Base-by-base conservation (phyloP, 2,329 filamentous ascomycete species). In the Aspergillus pseudotamarii region DNA sequence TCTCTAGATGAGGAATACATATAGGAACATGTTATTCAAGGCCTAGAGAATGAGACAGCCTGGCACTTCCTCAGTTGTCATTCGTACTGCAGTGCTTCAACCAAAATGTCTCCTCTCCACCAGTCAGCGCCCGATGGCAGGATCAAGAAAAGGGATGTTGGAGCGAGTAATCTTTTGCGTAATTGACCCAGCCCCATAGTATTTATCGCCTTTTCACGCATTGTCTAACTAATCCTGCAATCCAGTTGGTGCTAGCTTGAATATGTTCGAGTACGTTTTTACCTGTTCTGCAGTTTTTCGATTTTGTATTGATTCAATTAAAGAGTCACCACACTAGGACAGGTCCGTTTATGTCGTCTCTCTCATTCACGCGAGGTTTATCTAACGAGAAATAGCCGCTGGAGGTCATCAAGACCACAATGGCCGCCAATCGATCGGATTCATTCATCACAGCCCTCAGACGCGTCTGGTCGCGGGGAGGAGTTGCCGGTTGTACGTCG, bases 281-380 rank as follows among this genome's bases (percentile, higher is more conserved):
- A 8, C n/a, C 23, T 14, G 4, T 16, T 8, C 23, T 19, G 9
- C 26, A 26, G 14, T 28, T 50, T 6, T 8, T 28, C 19, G 26
- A 50, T 3, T 4, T 19, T 1, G 45, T 26, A 28, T 3, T 28
- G n/a, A 48, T 19, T 2, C 1, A 1, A 50, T 28, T 11, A 2
- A 50, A 50, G 46, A 30, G 46, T 50, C 23, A 50, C 46, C 16
- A 50, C 46, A 19, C 26, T 50, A 3, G 46, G 46, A 4, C 46
- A 50, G 46, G 46, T 30, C 6, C 11, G 14, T 19, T 12, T 16
- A 19, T 14, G 8, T n/a, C 14, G 2, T n/a, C 1, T 19, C 14
- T 2, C 6, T 50, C 14, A 3, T 19, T 4, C 2, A 30, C 6
- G 3, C 10, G 10, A 16, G 2, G 14, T 1, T 4, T 12, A 0